Percentiles rank a stretch among this genome's conserved stretches.
Conservation (phyloP, 371 early-diverging fungal genomes). For the Nematocida major region DNA sequence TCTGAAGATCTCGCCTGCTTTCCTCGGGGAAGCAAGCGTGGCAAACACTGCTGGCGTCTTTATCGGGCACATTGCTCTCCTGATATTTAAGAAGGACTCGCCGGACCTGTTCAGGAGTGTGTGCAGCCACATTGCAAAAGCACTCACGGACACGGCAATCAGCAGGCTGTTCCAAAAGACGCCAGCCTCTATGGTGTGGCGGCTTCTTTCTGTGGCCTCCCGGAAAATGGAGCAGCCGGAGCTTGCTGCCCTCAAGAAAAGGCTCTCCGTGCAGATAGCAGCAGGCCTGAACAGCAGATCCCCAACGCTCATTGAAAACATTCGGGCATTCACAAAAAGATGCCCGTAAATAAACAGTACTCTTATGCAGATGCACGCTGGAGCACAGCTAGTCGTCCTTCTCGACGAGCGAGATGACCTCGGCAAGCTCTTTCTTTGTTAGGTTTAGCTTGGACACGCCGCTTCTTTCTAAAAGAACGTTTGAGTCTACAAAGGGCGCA, state of each 20-base stretch:
- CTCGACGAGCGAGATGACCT: conserved; percentile 18
- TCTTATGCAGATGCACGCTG: not conserved
- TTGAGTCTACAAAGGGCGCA: conserved; percentile 32
- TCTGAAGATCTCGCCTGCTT: not conserved
- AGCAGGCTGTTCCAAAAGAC: conserved; percentile 5
- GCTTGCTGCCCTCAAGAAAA: not conserved
- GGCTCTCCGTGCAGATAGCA: conserved; percentile 12
- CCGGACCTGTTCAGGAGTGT: not conserved
- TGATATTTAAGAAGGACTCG: conserved; percentile 8
- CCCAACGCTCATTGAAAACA: conserved; percentile 2
- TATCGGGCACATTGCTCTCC: conserved; percentile 20
- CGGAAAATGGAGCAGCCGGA: not conserved
- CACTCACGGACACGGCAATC: not conserved
- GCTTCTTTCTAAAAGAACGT: conserved; percentile 22
- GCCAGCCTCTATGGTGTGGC: conserved; percentile 9
- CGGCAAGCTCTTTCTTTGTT: conserved; percentile 36
- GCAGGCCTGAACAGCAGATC: conserved; percentile 20
- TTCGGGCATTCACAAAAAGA: conserved; percentile 22
- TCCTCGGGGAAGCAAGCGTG: not conserved
- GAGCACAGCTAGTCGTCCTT: not conserved
- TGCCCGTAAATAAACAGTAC: conserved; percentile 12
- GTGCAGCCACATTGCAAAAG: not conserved
- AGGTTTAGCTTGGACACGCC: conserved; percentile 28
- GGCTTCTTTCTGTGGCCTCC: not conserved
- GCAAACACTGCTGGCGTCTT: conserved; percentile 28